Evolutionary conservation across 2,329 filamentous ascomycete genomes (phyloP), one percentile per base, ranked within the genome.

Genomic region (Blastomyces gilchristii): DNA sequence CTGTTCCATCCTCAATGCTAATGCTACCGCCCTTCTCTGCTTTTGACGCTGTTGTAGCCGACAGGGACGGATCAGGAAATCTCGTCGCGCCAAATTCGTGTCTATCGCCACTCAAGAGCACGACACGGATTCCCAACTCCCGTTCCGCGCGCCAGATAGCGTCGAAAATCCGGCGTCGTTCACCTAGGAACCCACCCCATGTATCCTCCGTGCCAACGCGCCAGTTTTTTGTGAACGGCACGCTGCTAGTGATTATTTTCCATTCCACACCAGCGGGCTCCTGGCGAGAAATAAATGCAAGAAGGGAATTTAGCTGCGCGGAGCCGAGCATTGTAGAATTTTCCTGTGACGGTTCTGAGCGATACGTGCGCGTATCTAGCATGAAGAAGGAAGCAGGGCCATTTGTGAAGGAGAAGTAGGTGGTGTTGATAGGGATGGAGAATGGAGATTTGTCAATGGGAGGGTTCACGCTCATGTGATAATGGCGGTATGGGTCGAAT

Each of bases 161-260:
- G 73, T 96, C 88, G 16, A 99, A 85, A 34, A 97, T 83, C 62
- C 80, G 81, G 62, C 82, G 84, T 18, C 94, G 87, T 78, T 99
- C 94, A 58, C 82, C 78, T 1, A 97, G 81, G 74, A 96, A 97
- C 0, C 93, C 93, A 57, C 90, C 91, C 94, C 94, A 99, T 0
- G 94, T 97, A 72, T 99, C 94, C 65, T 87, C 82, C 1, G 85
- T 86, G 67, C 94, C 93, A 67, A 96, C 85, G 31, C 86, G 88
- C 93, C 94, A 99, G 75, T 99, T 99, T 78, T 96, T 96, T 7
- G 94, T 97, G 73, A 99, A 96, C 0, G 94, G 94, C 5, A 97
- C 89, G 22, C 89, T 92, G 49, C 89, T 92, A 22, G 92, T 87
- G 60, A 99, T 80, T 69, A 99, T 86, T 78, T 97, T 97, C 93